These are phyloP conservation scores for Flaveria trinervia DNA, from an alignment of 129 eudicot genomes.

Conservation along the genomic window DNA sequence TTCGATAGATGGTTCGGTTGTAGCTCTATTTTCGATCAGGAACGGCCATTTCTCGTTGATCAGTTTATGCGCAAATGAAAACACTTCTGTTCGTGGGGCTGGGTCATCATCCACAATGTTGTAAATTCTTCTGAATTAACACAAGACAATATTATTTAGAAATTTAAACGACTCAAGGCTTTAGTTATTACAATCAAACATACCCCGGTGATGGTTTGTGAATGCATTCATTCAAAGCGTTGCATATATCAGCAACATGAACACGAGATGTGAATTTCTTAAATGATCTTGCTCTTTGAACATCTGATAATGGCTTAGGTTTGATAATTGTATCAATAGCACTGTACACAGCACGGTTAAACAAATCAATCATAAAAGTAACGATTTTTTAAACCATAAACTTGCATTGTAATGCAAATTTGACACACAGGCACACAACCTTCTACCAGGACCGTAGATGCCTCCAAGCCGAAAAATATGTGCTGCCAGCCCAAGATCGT, in stretches of 20 bases:
- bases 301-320: slow-evolving; percentile 50
- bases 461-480: slow-evolving; percentile 90
- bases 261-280: slow-evolving; percentile 70
- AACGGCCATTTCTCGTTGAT: slow-evolving; percentile 61
- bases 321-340: slow-evolving; percentile 80
- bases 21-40: slow-evolving; percentile 22
- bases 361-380: not conserved
- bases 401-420: not conserved
- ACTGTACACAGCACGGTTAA: slow-evolving; percentile 41
- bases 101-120: slow-evolving; percentile 94
- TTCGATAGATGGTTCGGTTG: not conserved
- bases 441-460: slow-evolving; percentile 97
- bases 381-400: not conserved
- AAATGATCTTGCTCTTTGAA: slow-evolving; percentile 62
- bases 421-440: slow-evolving; percentile 44
- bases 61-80: slow-evolving; percentile 54
- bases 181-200: slow-evolving; percentile 1
- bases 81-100: slow-evolving; percentile 73
- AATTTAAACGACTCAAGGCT: not conserved
- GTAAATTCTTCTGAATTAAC: slow-evolving; percentile 52
- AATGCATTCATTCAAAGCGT: slow-evolving; percentile 62
- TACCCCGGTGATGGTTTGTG: slow-evolving; percentile 59
- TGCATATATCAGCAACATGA: slow-evolving; percentile 89
- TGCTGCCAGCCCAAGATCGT: slow-evolving; percentile 55
- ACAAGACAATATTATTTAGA: not conserved